These are phyloP conservation scores for Cucurbita ficifolia DNA, from an alignment of 306 rosid species.

Conservation along the genomic window DNA sequence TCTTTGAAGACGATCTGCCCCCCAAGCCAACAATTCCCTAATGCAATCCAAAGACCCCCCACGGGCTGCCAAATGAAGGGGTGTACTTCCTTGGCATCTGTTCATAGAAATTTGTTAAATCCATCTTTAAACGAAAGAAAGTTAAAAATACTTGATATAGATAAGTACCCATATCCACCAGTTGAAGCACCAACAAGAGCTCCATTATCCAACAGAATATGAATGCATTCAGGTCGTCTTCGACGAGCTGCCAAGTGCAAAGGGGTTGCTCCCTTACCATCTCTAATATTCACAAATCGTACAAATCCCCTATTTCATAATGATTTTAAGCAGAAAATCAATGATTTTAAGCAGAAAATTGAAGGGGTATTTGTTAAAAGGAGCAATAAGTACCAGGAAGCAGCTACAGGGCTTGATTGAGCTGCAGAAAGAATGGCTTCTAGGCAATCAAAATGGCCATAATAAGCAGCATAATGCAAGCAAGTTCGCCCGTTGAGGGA, in stretches of 20 bases:
- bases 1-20: slow-evolving; percentile 87
- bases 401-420: slow-evolving; percentile 75
- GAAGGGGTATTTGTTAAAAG: not conserved
- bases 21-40: slow-evolving; percentile 83
- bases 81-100: slow-evolving; percentile 88
- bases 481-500: slow-evolving; percentile 74
- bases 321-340: not conserved
- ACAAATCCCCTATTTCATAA: slow-evolving; percentile 59
- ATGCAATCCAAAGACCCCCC: slow-evolving; percentile 91
- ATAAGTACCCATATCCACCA: slow-evolving; percentile 65
- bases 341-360: not conserved
- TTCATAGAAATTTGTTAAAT: slow-evolving; percentile 18
- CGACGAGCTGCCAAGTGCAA: slow-evolving; percentile 87
- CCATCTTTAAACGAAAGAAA: slow-evolving; percentile 4
- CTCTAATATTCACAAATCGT: slow-evolving; percentile 89
- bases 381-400: slow-evolving; percentile 45
- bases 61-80: slow-evolving; percentile 95
- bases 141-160: not conserved
- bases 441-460: slow-evolving; percentile 78
- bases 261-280: slow-evolving; percentile 84
- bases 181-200: slow-evolving; percentile 86
- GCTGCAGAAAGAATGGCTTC: slow-evolving; percentile 72
- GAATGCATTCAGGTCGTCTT: slow-evolving; percentile 70
- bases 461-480: slow-evolving; percentile 82
- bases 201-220: slow-evolving; percentile 62